phyloP scores from a whole-genome alignment of 2,329 filamentous ascomycete species.

The Pseudogymnoascus sp. region DNA sequence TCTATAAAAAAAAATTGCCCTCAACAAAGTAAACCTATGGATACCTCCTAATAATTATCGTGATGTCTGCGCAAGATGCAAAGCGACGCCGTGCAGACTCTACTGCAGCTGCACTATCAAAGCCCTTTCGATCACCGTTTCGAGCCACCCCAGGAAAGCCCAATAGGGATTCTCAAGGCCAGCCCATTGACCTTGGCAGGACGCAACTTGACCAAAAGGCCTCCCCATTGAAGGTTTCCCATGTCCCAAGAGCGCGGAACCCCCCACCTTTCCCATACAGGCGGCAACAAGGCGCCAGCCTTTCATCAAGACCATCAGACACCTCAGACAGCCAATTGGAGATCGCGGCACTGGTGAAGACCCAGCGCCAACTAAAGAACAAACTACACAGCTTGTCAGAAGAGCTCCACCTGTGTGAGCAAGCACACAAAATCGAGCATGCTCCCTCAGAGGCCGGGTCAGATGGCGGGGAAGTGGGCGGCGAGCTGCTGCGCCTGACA shows the following conservation, averaged over 20 bases:
- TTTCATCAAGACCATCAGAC: background rate
- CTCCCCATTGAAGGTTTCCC: background rate
- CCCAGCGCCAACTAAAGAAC: constrained; percentile 27
- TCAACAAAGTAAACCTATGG: constrained; percentile 19
- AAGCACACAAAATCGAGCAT: constrained; percentile 43
- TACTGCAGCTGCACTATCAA: constrained; percentile 49
- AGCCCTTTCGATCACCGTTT: constrained; percentile 66
- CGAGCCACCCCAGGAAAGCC: constrained; percentile 28
- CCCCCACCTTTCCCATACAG: background rate
- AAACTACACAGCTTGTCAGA: constrained; percentile 23
- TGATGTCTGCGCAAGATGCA: constrained; percentile 41
- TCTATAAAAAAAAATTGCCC: constrained; percentile 16
- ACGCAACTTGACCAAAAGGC: background rate
- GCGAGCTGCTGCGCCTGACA: constrained; percentile 47
- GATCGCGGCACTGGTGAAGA: constrained; percentile 24
- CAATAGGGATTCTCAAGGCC: constrained; percentile 6
- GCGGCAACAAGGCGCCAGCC: background rate
- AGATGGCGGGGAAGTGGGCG: constrained; percentile 29
- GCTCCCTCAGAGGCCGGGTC: constrained; percentile 14
- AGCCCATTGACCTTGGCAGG: background rate
- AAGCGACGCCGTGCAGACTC: constrained; percentile 58
- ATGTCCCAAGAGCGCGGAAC: background rate
- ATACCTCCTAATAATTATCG: constrained; percentile 11
- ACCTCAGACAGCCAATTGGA: constrained; percentile 13
- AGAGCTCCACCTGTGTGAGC: constrained; percentile 41